Evolutionary conservation across 345 rosid species (phyloP), one percentile per base, ranked within the genome.

Genomic region (Trapa incisa): DNA sequence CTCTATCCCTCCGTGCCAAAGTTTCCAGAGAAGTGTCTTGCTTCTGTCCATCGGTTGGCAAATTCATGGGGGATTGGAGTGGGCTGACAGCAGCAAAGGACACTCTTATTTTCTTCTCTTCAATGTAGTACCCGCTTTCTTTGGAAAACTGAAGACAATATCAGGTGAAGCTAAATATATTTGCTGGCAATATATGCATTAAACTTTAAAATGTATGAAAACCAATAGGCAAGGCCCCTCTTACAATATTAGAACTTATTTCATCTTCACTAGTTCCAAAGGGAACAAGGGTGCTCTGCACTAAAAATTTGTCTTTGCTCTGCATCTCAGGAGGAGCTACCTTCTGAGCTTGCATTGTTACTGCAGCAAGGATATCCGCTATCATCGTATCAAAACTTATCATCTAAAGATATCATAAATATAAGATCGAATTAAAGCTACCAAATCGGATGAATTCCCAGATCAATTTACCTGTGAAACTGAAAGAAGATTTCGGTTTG

Each of bases 221-320:
- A 33, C 42, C 15, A 43, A 37, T 9, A 53, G 16, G 13, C 39
- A 35, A 15, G 69, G 74, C 17, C 37, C 43, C 72, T 32, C 48
- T 73, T 29, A 85, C 89, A 65, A 52, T 68, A 65, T 70, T 66
- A n/a, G 84, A 74, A 11, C 84, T 72, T 73, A 85, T 69, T 69
- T 80, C 80, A 56, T 83, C 81, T 37, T 79, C 85, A 41, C 70
- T 61, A 63, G 76, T 76, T 39, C 81, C 85, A 7, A 57, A 39
- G 12, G 89, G 80, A 67, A 85, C 80, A 50, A 73, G 68, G 15
- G 75, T 78, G 71, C 85, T 71, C 74, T 85, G 87, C 68, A 85
- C 72, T 65, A 85, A 66, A 74, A 85, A 85, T 77, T 85, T 85
- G 79, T 85, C 89, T 75, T 80, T 83, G 77, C 89, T 79, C 57